Conservation (phyloP, 306 rosid species). For the Vigna angularis region DNA sequence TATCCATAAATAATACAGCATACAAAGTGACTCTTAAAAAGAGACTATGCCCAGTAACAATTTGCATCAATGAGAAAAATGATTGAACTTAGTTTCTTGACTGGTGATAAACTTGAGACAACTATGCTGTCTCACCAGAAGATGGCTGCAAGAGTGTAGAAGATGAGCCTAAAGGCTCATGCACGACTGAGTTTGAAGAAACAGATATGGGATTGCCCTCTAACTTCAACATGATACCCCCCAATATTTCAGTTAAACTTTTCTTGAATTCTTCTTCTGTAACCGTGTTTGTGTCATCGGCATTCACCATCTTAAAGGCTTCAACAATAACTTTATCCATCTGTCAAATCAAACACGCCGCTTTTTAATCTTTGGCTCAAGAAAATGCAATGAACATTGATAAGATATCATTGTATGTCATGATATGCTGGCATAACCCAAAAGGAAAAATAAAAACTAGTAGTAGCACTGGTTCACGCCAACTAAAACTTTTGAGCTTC, state of each 20-base stretch:
- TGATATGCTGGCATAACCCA: not conserved
- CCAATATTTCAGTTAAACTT: constrained; percentile 65
- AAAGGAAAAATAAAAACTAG: not conserved
- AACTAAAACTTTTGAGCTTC: not conserved
- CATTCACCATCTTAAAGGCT: constrained; percentile 59
- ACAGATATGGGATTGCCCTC: constrained; percentile 75
- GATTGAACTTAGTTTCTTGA: constrained; percentile 36
- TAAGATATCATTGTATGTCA: constrained; percentile 18
- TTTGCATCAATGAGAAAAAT: constrained; percentile 35
- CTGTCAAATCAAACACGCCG: constrained; percentile 52
- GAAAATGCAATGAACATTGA: not conserved
- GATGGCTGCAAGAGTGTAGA: constrained; percentile 76
- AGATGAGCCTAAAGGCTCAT: constrained; percentile 78
- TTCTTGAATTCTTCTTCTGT: constrained; percentile 95
- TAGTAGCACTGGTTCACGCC: not conserved
- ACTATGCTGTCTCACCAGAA: constrained; percentile 46
- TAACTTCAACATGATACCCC: constrained; percentile 75
- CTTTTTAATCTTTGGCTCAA: constrained; percentile 1
- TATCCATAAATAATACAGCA: constrained; percentile 19
- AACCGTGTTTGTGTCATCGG: constrained; percentile 64
- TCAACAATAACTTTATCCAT: constrained; percentile 74
- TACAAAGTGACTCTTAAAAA: constrained; percentile 20
- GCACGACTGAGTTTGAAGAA: constrained; percentile 88
- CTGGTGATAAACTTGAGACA: constrained; percentile 24
- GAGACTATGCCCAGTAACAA: constrained; percentile 40